Conservation (phyloP, 2,329 filamentous ascomycete species). For the Paraphoma chrysanthemicola region DNA sequence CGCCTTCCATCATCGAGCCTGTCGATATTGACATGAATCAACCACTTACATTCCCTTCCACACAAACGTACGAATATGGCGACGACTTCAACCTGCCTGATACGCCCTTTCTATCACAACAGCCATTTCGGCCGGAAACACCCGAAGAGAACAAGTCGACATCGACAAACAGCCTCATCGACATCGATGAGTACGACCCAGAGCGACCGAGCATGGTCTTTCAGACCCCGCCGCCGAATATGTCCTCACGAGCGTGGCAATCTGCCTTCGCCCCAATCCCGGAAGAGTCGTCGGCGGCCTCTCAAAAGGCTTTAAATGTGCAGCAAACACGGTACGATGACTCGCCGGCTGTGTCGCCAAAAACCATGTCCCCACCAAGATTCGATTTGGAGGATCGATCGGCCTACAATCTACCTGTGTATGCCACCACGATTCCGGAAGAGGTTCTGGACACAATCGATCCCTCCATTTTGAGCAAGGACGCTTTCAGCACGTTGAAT, state of each 20-base stretch:
- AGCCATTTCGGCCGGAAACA: conserved; percentile 26
- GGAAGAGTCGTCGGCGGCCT: conserved; percentile 30
- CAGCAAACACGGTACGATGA: conserved; percentile 19
- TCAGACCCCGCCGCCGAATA: conserved; percentile 24
- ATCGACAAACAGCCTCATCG: conserved; percentile 14
- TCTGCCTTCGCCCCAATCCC: conserved; percentile 33
- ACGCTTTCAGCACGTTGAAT: conserved; percentile 27
- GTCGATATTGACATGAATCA: conserved; percentile 55
- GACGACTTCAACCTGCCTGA: conserved; percentile 11
- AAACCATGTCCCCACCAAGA: conserved; percentile 34
- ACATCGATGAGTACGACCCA: conserved; percentile 30
- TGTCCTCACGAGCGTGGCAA: conserved; percentile 19
- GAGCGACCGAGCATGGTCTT: conserved; percentile 24
- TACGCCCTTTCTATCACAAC: conserved; percentile 24
- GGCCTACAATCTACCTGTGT: conserved; percentile 31
- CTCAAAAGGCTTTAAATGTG: conserved; percentile 15
- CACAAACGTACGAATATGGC: conserved; percentile 30
- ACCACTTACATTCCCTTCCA: conserved; percentile 63
- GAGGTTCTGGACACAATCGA: conserved; percentile 32
- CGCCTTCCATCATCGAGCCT: conserved; percentile 85
- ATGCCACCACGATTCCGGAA: conserved; percentile 40
- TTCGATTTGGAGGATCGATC: conserved; percentile 16
- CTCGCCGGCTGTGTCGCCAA: conserved; percentile 50
- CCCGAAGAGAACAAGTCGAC: conserved; percentile 11
- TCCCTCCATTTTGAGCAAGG: conserved; percentile 32